Conservation (phyloP, 2,329 filamentous ascomycete genomes). For the Pseudocercospora fijiensis region DNA sequence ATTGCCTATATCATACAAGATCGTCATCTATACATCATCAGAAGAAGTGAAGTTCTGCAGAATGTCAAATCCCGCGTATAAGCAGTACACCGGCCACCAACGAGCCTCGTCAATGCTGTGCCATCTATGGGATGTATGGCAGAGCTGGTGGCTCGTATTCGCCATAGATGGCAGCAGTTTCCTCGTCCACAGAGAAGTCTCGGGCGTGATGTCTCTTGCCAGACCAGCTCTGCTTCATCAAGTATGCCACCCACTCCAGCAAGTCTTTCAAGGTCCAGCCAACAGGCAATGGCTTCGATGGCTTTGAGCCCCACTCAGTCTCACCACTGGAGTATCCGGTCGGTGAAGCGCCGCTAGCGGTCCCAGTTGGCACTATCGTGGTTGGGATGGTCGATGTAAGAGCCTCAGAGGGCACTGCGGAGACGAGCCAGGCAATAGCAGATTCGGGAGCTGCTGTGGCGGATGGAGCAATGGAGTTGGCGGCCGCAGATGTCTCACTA, state of each 20-base stretch:
- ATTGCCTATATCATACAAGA: background rate
- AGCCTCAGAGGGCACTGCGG: slow-evolving; percentile 12
- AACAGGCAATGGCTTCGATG: slow-evolving; percentile 30
- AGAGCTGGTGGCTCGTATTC: slow-evolving; percentile 4
- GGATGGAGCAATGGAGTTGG: background rate
- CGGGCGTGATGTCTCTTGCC: slow-evolving; percentile 24
- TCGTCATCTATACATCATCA: slow-evolving; percentile 7
- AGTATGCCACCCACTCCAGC: slow-evolving; percentile 32
- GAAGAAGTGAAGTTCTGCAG: background rate
- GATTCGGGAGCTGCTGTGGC: slow-evolving; percentile 5
- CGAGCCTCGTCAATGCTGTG: background rate
- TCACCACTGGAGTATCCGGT: background rate
- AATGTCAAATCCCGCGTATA: background rate
- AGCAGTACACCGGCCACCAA: background rate
- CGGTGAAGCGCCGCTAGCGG: slow-evolving; percentile 9
- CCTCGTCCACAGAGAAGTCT: slow-evolving; percentile 17
- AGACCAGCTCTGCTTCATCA: slow-evolving; percentile 26
- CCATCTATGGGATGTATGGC: background rate
- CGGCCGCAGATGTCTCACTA: background rate
- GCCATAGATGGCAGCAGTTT: background rate
- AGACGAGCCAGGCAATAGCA: slow-evolving; percentile 2
- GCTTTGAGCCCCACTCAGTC: slow-evolving; percentile 13
- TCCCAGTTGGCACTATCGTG: slow-evolving; percentile 13
- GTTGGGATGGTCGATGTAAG: slow-evolving; percentile 9
- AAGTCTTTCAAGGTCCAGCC: slow-evolving; percentile 33